These are phyloP conservation scores for Candida sanyaensis DNA, from an alignment of 1,139 yeast species.

Conservation along the genomic window DNA sequence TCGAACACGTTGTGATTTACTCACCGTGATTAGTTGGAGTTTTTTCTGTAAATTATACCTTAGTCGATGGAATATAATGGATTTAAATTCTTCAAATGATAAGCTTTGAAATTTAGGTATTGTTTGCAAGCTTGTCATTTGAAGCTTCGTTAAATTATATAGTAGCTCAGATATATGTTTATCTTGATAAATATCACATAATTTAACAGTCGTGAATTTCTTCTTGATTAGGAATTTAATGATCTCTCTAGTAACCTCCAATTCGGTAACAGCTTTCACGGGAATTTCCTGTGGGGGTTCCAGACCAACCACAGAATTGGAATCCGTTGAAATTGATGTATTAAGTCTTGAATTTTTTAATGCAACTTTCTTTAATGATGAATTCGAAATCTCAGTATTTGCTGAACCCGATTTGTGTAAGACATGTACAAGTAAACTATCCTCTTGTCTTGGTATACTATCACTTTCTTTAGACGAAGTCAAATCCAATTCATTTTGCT, in stretches of 20 bases:
- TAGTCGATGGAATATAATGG: constrained; percentile 29
- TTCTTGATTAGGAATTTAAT: constrained; percentile 29
- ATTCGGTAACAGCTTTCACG: constrained; percentile 23
- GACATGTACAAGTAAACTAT: constrained; percentile 3
- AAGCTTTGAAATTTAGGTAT: constrained; percentile 12
- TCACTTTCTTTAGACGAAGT: neutral
- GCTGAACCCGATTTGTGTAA: neutral
- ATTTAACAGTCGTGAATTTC: constrained; percentile 21
- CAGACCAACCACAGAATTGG: neutral
- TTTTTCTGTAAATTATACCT: constrained; percentile 29
- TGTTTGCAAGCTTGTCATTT: constrained; percentile 16
- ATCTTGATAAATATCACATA: constrained; percentile 28
- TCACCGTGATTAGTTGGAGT: constrained; percentile 22
- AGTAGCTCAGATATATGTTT: constrained; percentile 23
- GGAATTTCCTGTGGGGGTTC: neutral
- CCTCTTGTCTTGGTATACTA: constrained; percentile 1
- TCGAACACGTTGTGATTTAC: constrained; percentile 25
- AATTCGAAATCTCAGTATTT: too few species aligned
- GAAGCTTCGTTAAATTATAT: constrained; percentile 20
- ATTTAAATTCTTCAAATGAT: constrained; percentile 8
- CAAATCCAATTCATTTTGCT: constrained; percentile 1
- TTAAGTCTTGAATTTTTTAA: too few species aligned
- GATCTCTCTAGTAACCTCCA: constrained; percentile 29
- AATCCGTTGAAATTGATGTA: too few species aligned
- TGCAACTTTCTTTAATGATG: too few species aligned